Base-by-base conservation (phyloP, 192 early-diverging fungal genomes). In the Coemansia sp. region DNA sequence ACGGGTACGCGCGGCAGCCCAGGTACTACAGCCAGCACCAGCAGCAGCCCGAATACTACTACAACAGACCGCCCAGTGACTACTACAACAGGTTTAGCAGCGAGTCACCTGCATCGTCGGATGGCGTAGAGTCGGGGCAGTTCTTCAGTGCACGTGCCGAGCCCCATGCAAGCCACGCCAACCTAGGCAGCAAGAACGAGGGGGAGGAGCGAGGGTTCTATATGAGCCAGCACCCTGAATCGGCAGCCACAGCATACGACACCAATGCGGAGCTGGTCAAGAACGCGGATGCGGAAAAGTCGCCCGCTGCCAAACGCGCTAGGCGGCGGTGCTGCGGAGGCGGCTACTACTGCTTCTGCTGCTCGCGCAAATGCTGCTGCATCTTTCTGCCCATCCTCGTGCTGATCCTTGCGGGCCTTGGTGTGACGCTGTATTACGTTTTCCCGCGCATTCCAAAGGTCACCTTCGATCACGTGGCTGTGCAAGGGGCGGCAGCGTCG, bases 291-390 rank as follows among this genome's bases (percentile, higher is more conserved):
- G 47, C n/a, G 14, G 50, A 52, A 11, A 54, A 59, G 45, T 65
- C 72, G 42, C 67, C 67, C n/a, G n/a, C n/a, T 22, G 72, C 67
- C 1, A 59, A 64, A 67, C 44, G 55, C 17, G 55, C 61, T n/a
- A 25, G 53, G 19, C 52, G 71, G 19, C 37, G 57, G 55, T 80
- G 74, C 54, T 74, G 77, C 44, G 70, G 82, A 50, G 62, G 66
- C 62, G 79, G 82, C 19, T 62, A 66, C 61, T 83, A 79, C 69
- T 81, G 68, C 72, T 83, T 64, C 64, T 83, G 78, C 82, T 77
- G 59, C 22, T 72, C 65, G 31, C 62, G 64, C 11, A 47, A 61
- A 50, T 77, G 74, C 74, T 74, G 74, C 55, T 47, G 59, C 54
- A 69, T 83, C 30, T 81, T 76, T 13, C 29, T 79, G 19, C 68